These are phyloP conservation scores for Russula brevipes DNA, from an alignment of 768 basidiomycete genomes.

Conservation along the genomic window DNA sequence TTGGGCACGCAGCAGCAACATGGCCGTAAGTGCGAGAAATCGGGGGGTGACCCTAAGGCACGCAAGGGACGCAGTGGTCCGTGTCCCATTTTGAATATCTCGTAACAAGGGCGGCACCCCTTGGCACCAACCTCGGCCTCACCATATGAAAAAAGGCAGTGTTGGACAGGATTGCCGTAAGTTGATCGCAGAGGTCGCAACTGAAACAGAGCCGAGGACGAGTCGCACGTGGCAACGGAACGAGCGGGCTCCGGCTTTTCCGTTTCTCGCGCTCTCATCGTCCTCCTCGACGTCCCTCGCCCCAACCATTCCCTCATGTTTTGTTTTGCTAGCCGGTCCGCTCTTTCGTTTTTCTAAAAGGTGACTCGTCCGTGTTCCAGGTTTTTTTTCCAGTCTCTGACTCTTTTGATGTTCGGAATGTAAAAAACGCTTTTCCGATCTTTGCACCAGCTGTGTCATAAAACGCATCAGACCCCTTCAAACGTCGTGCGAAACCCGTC, in stretches of 20 bases:
- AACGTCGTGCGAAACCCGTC: conserved; percentile 16
- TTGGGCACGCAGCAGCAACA: too few relatives aligned
- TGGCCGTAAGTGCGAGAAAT: neutral
- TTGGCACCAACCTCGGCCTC: too few relatives aligned
- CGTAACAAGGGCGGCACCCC: neutral
- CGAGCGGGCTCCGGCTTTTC: neutral
- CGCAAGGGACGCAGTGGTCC: neutral
- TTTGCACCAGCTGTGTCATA: conserved; percentile 4
- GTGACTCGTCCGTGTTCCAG: too few relatives aligned
- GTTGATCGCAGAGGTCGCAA: too few relatives aligned
- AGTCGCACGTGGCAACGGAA: conserved; percentile 11
- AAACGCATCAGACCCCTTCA: conserved; percentile 8
- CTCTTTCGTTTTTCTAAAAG: neutral
- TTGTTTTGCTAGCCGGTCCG: conserved; percentile 5
- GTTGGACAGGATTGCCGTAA: too few relatives aligned
- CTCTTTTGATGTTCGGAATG: neutral
- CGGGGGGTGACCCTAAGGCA: neutral
- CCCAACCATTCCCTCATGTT: too few relatives aligned
- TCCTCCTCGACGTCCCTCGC: neutral
- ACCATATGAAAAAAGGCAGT: too few relatives aligned
- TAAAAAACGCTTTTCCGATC: neutral
- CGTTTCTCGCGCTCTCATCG: neutral
- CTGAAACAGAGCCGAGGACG: neutral
- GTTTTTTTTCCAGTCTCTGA: neutral
- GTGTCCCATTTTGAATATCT: too few relatives aligned